Conservation (phyloP, 176 grass and related monocot genomes). For the Cymbopogon citratus region DNA sequence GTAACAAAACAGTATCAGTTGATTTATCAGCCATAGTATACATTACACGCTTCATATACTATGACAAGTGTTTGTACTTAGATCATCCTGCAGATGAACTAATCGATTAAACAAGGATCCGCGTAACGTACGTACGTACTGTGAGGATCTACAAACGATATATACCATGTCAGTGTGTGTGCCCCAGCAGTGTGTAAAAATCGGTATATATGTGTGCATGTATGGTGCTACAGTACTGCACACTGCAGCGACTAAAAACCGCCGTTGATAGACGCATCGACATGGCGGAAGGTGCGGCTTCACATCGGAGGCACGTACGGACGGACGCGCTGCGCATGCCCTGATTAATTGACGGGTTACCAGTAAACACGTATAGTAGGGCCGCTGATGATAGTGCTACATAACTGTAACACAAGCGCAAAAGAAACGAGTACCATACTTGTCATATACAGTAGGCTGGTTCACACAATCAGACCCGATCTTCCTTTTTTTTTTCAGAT, state of each 20-base stretch:
- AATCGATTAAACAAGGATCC: background rate
- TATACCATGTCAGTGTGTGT: too few species aligned
- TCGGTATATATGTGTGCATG: background rate
- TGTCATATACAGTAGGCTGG: background rate
- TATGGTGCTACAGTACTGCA: background rate
- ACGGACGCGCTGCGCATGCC: background rate
- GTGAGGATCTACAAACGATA: too few species aligned
- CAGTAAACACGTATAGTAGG: background rate
- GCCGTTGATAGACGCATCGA: background rate
- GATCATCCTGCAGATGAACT: too few species aligned
- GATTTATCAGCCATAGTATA: too few species aligned
- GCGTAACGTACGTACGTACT: too few species aligned
- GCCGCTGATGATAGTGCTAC: background rate
- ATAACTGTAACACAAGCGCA: background rate
- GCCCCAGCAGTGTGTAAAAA: background rate
- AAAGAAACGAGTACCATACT: background rate
- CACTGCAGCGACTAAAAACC: background rate
- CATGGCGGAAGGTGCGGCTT: constrained; percentile 12
- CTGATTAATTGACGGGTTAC: constrained; percentile 28
- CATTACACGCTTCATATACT: too few species aligned
- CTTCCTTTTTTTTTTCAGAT: background rate
- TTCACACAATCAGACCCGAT: background rate
- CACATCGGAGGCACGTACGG: background rate
- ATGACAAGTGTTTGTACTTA: too few species aligned
- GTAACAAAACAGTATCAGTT: too few species aligned